Percentiles rank a stretch among this genome's conserved stretches.
Evolutionary conservation across 441 rosid species (phyloP).

Genomic region (Kokia cookei): DNA sequence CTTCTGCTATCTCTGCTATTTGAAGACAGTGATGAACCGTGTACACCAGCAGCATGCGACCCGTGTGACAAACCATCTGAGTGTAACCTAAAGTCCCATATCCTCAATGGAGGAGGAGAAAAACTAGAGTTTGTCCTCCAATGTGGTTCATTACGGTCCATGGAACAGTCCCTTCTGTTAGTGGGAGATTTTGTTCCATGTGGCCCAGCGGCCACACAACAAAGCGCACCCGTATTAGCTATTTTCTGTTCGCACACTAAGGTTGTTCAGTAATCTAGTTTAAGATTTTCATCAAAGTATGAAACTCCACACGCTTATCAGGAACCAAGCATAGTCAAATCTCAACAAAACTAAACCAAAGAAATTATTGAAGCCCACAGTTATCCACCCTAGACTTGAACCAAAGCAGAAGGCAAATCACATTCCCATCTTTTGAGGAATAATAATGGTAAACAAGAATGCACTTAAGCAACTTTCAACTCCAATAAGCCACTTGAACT

Average conservation of each 20-base stretch:
- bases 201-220: constrained; percentile 97
- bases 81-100: constrained; percentile 55
- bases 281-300: constrained; percentile 1
- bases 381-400: neutral
- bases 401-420: constrained; percentile 3
- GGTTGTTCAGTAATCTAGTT: constrained; percentile 10
- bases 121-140: constrained; percentile 86
- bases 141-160: constrained; percentile 41
- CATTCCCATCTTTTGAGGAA: neutral
- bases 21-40: constrained; percentile 39
- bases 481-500: neutral
- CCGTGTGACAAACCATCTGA: constrained; percentile 38
- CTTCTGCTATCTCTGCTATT: constrained; percentile 45
- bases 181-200: constrained; percentile 59
- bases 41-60: constrained; percentile 27
- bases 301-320: constrained; percentile 14
- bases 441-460: neutral
- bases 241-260: constrained; percentile 35
- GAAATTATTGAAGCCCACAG: constrained; percentile 11
- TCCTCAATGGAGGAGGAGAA: constrained; percentile 66
- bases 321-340: constrained; percentile 5
- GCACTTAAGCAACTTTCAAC: neutral
- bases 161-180: constrained; percentile 31
- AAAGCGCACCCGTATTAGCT: constrained; percentile 92
- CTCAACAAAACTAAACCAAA: constrained; percentile 1